A percentile compares a stretch with the other conserved stretches of the same genome.
phyloP scores from a whole-genome alignment of 2,329 filamentous ascomycete genomes.

The Pseudogymnoascus sp. region DNA sequence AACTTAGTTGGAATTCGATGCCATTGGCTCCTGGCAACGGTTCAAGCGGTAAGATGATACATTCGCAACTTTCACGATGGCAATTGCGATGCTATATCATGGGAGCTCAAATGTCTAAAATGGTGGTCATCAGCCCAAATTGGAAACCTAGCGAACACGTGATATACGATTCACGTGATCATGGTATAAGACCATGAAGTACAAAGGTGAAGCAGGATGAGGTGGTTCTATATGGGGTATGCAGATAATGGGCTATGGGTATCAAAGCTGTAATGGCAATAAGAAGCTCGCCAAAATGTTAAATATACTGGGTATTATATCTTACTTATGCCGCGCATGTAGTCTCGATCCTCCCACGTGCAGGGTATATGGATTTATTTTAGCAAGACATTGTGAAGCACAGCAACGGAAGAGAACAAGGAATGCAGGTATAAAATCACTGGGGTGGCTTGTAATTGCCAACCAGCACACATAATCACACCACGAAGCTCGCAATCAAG shows the following conservation, averaged over 20 bases:
- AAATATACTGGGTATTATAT: neutral
- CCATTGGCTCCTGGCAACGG: neutral
- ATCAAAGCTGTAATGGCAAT: neutral
- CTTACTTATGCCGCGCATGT: neutral
- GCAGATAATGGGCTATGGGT: neutral
- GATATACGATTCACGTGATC: neutral
- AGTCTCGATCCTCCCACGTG: neutral
- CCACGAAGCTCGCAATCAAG: neutral
- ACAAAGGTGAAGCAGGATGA: neutral
- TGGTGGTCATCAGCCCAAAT: neutral
- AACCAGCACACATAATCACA: neutral
- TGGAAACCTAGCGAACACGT: conserved; percentile 1
- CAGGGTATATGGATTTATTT: neutral
- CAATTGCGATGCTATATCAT: neutral
- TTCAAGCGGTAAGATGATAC: conserved; percentile 1
- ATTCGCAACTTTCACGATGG: neutral
- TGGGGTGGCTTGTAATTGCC: neutral
- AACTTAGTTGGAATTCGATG: neutral
- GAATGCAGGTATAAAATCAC: neutral
- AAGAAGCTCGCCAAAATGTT: neutral
- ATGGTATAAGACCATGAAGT: neutral
- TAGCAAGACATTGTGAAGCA: neutral
- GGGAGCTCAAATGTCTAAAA: neutral
- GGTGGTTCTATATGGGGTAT: neutral
- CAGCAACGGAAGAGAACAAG: neutral